phyloP scores from a whole-genome alignment of 2,329 filamentous ascomycete genomes.

The Colletotrichum lini region DNA sequence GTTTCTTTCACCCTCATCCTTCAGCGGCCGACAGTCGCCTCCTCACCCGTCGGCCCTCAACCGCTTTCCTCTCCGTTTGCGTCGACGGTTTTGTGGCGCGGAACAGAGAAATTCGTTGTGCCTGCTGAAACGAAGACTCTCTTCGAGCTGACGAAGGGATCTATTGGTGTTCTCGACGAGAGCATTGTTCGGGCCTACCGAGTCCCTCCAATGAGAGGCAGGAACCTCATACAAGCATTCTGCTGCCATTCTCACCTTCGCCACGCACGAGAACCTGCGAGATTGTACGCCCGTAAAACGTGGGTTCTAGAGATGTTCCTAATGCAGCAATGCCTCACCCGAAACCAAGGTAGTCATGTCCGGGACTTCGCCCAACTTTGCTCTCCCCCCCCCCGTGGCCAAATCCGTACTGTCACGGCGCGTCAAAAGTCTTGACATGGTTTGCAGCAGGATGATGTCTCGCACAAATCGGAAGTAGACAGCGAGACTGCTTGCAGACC shows the following conservation, averaged over 20 bases:
- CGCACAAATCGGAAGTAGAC: background rate
- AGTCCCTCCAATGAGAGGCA: background rate
- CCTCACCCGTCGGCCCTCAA: too few relatives aligned
- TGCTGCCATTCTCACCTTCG: background rate
- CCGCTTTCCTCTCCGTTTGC: background rate
- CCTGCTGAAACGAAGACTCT: constrained; percentile 3
- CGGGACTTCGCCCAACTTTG: background rate
- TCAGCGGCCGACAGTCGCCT: constrained; percentile 10
- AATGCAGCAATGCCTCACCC: background rate
- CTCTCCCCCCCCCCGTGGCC: too few relatives aligned
- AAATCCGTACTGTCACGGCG: too few relatives aligned
- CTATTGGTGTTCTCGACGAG: too few relatives aligned
- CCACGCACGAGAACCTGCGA: background rate
- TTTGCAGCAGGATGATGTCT: background rate
- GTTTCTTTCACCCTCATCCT: background rate
- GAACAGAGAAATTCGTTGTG: constrained; percentile 7
- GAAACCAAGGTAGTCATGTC: background rate
- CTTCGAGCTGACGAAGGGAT: too few relatives aligned
- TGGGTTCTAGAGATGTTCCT: background rate
- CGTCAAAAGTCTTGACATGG: background rate
- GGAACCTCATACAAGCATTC: too few relatives aligned
- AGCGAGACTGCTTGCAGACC: background rate
- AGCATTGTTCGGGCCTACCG: background rate
- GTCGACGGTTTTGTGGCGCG: constrained; percentile 10
- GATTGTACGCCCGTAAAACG: background rate